Conservation (phyloP, 2,329 filamentous ascomycete genomes). For the Mycocentrospora acerina region DNA sequence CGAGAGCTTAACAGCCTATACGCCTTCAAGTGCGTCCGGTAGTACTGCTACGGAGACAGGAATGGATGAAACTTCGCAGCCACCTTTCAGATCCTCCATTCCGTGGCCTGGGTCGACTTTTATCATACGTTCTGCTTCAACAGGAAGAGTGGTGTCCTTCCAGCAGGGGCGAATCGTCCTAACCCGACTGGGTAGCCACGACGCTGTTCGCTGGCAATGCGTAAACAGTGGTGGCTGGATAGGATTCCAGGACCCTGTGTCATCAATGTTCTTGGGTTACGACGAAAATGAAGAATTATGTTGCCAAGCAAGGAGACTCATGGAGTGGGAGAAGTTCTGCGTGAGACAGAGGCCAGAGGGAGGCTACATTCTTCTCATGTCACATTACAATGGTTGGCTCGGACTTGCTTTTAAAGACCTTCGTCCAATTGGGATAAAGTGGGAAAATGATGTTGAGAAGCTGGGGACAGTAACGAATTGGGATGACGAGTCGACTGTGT, state of each 20-base stretch:
- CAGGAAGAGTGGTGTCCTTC: slow-evolving; percentile 29
- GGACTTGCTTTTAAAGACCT: slow-evolving; percentile 4
- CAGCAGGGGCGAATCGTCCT: slow-evolving; percentile 30
- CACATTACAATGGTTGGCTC: slow-evolving; percentile 15
- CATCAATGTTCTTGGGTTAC: slow-evolving; percentile 27
- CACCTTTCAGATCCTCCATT: too few relatives aligned
- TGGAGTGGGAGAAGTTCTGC: slow-evolving; percentile 34
- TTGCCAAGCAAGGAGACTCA: slow-evolving; percentile 22
- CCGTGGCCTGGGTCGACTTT: slow-evolving; percentile 30
- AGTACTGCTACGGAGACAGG: too few relatives aligned
- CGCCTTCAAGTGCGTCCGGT: slow-evolving; percentile 9
- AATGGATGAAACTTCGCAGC: too few relatives aligned
- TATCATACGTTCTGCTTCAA: slow-evolving; percentile 30
- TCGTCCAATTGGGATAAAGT: slow-evolving; percentile 27
- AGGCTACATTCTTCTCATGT: slow-evolving; percentile 38
- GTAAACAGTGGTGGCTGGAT: slow-evolving; percentile 42
- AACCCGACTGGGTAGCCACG: slow-evolving; percentile 15
- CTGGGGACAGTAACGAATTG: slow-evolving; percentile 5
- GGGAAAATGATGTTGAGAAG: slow-evolving; percentile 1
- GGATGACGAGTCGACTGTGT: slow-evolving; percentile 7
- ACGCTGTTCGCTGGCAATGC: slow-evolving; percentile 39
- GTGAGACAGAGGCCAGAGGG: slow-evolving; percentile 30
- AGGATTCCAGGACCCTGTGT: slow-evolving; percentile 40
- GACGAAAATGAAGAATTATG: slow-evolving; percentile 11
- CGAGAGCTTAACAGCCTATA: too few relatives aligned